phyloP scores from a whole-genome alignment of 2,329 filamentous ascomycete species.

The Xylaria sp. region DNA sequence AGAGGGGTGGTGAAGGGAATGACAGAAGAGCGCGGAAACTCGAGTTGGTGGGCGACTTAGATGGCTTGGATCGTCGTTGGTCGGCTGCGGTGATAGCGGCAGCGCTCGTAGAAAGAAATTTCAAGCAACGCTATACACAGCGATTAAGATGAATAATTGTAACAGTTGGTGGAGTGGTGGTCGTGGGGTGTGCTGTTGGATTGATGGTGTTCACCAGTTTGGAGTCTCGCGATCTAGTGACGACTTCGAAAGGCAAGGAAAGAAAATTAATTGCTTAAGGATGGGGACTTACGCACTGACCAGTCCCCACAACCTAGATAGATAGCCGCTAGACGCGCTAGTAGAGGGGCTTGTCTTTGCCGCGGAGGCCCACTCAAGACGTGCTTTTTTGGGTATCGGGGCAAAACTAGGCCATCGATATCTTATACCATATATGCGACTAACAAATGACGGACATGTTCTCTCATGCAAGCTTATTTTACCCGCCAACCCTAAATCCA shows the following conservation, averaged over 20 bases:
- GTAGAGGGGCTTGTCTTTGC: neutral
- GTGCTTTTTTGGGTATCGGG: constrained; percentile 1
- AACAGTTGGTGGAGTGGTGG: neutral
- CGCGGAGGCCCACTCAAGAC: neutral
- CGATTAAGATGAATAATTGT: neutral
- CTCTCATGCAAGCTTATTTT: neutral
- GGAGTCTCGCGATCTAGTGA: neutral
- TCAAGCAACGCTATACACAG: neutral
- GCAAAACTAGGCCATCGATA: neutral
- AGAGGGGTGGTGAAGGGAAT: constrained; percentile 8
- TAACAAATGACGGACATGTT: neutral
- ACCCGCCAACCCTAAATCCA: constrained; percentile 4
- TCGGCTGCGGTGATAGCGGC: neutral
- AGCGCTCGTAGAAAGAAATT: neutral
- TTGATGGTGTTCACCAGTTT: neutral
- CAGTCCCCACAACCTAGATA: too few species aligned
- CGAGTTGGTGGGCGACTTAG: constrained; percentile 2
- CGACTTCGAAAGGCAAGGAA: constrained; percentile 1
- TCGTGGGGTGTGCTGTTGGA: neutral
- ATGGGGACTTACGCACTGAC: neutral
- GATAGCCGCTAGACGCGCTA: constrained; percentile 1
- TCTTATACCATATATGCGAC: constrained; percentile 20
- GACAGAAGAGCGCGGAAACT: neutral
- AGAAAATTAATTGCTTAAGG: constrained; percentile 13
- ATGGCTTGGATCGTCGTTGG: neutral